These are phyloP conservation scores for Paecilomyces sp. DNA, from an alignment of 2,329 filamentous ascomycete genomes.

Conservation along the genomic window DNA sequence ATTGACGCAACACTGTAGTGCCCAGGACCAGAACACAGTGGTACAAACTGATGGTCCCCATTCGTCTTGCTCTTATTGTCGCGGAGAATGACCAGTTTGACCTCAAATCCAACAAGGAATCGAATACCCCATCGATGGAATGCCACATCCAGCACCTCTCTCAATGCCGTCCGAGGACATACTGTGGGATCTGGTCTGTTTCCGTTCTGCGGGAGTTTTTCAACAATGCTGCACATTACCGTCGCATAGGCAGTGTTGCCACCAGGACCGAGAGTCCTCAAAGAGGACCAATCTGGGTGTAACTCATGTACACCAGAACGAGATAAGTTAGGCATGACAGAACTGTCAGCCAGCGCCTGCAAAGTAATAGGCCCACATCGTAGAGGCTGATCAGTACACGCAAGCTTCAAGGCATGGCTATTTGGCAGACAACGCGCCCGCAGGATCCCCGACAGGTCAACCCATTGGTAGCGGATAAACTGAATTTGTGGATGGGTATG, in stretches of 20 bases:
- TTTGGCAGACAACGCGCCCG: not conserved
- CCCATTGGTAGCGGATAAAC: not conserved
- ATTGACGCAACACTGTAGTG: not conserved
- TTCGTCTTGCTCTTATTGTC: not conserved
- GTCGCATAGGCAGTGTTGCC: no score
- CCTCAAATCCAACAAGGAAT: not conserved
- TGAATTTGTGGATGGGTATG: not conserved
- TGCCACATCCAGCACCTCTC: not conserved
- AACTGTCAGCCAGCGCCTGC: no score
- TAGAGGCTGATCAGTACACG: no score
- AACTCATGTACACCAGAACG: no score
- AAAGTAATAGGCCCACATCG: no score
- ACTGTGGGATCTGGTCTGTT: no score
- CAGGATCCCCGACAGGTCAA: not conserved
- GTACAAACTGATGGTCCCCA: not conserved
- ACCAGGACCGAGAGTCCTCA: no score
- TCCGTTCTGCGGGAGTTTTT: no score
- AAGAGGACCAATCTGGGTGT: no score
- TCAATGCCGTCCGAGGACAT: not conserved
- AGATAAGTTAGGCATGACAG: no score
- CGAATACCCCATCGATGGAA: not conserved
- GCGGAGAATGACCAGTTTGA: not conserved
- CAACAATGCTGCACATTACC: no score
- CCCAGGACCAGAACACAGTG: not conserved
- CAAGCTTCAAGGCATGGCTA: no score